Evolutionary conservation across 495 filamentous ascomycete genomes (phyloP).

Genomic region (Podospora australis): DNA sequence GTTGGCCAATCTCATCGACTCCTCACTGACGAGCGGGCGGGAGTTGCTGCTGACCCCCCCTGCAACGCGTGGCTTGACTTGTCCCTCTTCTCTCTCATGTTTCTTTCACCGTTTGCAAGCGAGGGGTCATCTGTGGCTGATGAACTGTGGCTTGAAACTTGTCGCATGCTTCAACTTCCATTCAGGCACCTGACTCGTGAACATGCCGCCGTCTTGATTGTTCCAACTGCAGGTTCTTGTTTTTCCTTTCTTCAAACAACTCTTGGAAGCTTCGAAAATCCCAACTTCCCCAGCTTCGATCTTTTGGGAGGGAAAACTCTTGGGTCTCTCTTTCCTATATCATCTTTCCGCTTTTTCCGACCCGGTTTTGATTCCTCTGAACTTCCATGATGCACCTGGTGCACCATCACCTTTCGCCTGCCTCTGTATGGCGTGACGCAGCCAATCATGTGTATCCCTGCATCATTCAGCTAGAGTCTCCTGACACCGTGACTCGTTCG

Average conservation of each 20-base stretch:
- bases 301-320: too few species aligned
- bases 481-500: conserved; percentile 6
- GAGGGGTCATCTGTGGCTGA: conserved; percentile 28
- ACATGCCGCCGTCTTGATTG: background rate
- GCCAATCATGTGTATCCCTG: conserved; percentile 4
- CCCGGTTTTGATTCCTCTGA: background rate
- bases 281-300: too few species aligned
- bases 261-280: too few species aligned
- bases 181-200: background rate
- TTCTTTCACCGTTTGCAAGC: conserved; percentile 15
- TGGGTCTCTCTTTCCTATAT: too few species aligned
- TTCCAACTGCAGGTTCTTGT: background rate
- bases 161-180: background rate
- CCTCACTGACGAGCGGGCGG: background rate
- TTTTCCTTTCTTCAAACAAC: background rate
- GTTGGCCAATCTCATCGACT: conserved; percentile 5
- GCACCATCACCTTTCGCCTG: too few species aligned
- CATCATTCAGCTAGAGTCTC: conserved; percentile 7
- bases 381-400: too few species aligned
- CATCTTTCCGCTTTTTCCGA: too few species aligned
- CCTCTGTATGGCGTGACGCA: conserved; percentile 14
- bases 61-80: background rate
- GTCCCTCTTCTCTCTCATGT: background rate
- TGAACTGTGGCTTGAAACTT: conserved; percentile 11
- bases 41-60: background rate